Percentiles rank a stretch among this genome's conserved stretches.
Conservation (phyloP, 306 rosid genomes). For the Parietaria judaica region DNA sequence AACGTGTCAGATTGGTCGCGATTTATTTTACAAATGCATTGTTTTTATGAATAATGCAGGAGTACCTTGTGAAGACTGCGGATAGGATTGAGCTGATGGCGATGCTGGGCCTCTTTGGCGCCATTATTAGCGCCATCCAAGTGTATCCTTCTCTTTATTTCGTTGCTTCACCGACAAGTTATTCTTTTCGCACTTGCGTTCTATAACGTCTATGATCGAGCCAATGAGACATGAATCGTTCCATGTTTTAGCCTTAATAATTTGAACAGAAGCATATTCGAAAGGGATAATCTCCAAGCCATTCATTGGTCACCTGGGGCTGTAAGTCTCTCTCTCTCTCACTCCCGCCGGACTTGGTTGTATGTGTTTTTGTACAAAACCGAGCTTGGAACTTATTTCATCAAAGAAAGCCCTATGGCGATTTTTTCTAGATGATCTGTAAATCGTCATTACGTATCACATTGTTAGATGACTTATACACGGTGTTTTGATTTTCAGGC, state of each 20-base stretch:
- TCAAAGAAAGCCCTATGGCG: too few relatives aligned
- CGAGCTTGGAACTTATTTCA: too few relatives aligned
- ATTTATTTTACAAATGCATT: background rate
- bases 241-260: constrained; percentile 33
- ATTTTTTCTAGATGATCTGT: too few relatives aligned
- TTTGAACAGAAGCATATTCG: constrained; percentile 58
- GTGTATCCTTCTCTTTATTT: constrained; percentile 63
- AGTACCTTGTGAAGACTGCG: constrained; percentile 77
- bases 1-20: too few relatives aligned
- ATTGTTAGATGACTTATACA: too few relatives aligned
- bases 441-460: too few relatives aligned
- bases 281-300: constrained; percentile 71
- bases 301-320: constrained; percentile 88
- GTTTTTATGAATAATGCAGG: constrained; percentile 41
- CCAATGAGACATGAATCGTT: background rate
- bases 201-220: background rate
- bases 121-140: constrained; percentile 79
- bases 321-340: constrained; percentile 44
- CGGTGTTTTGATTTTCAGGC: constrained; percentile 44
- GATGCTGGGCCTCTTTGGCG: constrained; percentile 72
- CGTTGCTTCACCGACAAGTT: constrained; percentile 5
- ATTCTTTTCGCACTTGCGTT: constrained; percentile 8
- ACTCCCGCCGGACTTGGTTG: too few relatives aligned
- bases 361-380: too few relatives aligned
- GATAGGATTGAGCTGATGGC: constrained; percentile 88